phyloP scores from a whole-genome alignment of 768 basidiomycete species.

The Suillus cothurnatus region DNA sequence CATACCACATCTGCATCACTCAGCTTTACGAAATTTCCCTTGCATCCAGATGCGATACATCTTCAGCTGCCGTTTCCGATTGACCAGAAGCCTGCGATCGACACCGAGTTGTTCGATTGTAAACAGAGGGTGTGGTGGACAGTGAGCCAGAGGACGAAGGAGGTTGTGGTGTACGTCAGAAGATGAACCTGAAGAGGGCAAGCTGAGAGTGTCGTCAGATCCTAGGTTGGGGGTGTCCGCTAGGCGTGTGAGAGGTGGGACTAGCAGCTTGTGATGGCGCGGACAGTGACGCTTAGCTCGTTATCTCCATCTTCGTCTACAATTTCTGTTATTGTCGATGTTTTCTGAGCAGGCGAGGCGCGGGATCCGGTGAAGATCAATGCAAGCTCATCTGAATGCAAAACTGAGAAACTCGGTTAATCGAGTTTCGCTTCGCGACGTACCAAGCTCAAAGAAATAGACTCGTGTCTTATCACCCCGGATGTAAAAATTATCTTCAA shows the following conservation, averaged over 20 bases:
- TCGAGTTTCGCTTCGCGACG: slow-evolving; percentile 9
- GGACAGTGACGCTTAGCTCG: slow-evolving; percentile 12
- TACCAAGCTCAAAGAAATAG: slow-evolving; percentile 93
- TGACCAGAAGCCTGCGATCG: slow-evolving; percentile 88
- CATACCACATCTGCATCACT: background rate
- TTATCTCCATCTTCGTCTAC: slow-evolving; percentile 35
- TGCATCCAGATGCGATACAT: slow-evolving; percentile 99
- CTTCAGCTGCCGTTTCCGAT: slow-evolving; percentile 90
- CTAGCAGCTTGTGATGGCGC: background rate
- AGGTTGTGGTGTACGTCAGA: slow-evolving; percentile 40
- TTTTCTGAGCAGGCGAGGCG: slow-evolving; percentile 34
- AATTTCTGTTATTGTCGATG: slow-evolving; percentile 35
- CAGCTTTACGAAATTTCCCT: slow-evolving; percentile 69
- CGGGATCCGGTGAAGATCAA: slow-evolving; percentile 73
- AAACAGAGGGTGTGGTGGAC: slow-evolving; percentile 65
- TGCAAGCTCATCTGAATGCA: slow-evolving; percentile 68
- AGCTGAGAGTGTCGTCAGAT: background rate
- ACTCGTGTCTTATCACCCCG: slow-evolving; percentile 97
- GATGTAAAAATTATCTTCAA: slow-evolving; percentile 95
- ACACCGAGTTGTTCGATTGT: slow-evolving; percentile 83
- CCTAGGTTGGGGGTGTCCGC: slow-evolving; percentile 9
- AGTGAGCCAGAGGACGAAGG: slow-evolving; percentile 23
- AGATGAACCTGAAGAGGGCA: slow-evolving; percentile 8
- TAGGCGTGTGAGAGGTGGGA: slow-evolving; percentile 14
- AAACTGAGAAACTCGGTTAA: background rate